These are phyloP conservation scores for Cephalotrichum gorgonifer DNA, from an alignment of 2,329 filamentous ascomycete species.

Conservation along the genomic window DNA sequence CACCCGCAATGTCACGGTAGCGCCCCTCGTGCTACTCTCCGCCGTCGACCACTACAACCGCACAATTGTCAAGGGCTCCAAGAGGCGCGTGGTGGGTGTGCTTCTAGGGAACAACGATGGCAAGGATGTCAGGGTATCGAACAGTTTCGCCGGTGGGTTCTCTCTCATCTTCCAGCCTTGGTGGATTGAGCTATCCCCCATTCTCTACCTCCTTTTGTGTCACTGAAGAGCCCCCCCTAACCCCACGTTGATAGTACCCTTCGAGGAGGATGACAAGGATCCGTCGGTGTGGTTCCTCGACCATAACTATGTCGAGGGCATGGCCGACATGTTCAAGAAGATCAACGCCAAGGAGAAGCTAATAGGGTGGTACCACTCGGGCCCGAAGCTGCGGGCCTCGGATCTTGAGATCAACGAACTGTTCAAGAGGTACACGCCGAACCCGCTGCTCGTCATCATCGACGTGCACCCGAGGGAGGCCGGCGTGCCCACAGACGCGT, in stretches of 20 bases:
- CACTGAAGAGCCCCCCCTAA: background rate
- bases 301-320: constrained; percentile 98
- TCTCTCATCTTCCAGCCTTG: constrained; percentile 6
- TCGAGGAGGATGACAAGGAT: constrained; percentile 98
- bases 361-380: constrained; percentile 99
- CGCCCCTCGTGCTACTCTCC: constrained; percentile 93
- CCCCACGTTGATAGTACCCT: constrained; percentile 60
- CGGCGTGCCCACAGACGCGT: constrained; percentile 94
- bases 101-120: constrained; percentile 92
- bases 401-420: constrained; percentile 99
- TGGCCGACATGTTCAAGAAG: constrained; percentile 99
- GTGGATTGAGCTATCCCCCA: background rate
- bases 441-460: constrained; percentile 92
- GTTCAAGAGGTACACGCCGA: constrained; percentile 97
- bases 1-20: constrained; percentile 90
- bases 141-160: constrained; percentile 84
- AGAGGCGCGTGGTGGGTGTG: constrained; percentile 84
- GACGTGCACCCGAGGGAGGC: constrained; percentile 98
- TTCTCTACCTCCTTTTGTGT: no score
- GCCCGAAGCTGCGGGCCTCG: constrained; percentile 89
- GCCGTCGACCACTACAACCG: constrained; percentile 98
- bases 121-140: constrained; percentile 91
- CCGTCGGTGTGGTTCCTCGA: constrained; percentile 98
- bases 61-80: constrained; percentile 75
- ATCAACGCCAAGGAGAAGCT: constrained; percentile 98